A percentile compares a stretch with the other conserved stretches of the same genome.
These are phyloP conservation scores for Beta macrorhiza DNA, from an alignment of 179 eudicot genomes.

Conservation along the genomic window DNA sequence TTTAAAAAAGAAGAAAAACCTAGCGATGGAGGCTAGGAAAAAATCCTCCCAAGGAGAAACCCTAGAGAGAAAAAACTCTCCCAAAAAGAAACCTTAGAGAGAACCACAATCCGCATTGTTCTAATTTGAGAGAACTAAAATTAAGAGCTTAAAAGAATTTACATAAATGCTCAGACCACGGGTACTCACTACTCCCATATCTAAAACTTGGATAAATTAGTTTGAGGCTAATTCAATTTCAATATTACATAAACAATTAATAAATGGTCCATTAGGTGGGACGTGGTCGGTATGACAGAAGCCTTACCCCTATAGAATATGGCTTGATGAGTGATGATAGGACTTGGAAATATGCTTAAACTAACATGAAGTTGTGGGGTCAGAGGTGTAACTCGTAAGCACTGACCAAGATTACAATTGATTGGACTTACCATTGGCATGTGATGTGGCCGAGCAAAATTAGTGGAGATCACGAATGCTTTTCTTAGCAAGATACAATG, in stretches of 20 bases:
- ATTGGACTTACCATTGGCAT: background rate
- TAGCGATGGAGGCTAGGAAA: no score
- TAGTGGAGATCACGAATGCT: background rate
- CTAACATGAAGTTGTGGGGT: conserved; percentile 8
- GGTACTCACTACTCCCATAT: no score
- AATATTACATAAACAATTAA: background rate
- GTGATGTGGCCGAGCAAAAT: conserved; percentile 1
- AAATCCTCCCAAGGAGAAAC: no score
- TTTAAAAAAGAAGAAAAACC: no score
- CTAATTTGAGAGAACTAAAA: no score
- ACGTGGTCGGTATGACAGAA: conserved; percentile 10
- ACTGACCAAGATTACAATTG: conserved; percentile 13
- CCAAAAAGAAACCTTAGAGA: no score
- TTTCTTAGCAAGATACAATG: background rate
- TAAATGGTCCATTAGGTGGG: background rate
- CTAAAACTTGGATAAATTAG: background rate
- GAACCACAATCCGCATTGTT: no score
- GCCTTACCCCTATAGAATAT: background rate
- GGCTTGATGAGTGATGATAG: background rate
- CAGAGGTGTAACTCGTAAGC: background rate
- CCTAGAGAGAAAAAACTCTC: no score
- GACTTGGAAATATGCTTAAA: conserved; percentile 7
- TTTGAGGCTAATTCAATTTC: background rate
- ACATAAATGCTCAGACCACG: no score
- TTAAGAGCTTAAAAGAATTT: no score